Evolutionary conservation across 805 yeast species (phyloP).

Genomic region (Candida ponderosae): DNA sequence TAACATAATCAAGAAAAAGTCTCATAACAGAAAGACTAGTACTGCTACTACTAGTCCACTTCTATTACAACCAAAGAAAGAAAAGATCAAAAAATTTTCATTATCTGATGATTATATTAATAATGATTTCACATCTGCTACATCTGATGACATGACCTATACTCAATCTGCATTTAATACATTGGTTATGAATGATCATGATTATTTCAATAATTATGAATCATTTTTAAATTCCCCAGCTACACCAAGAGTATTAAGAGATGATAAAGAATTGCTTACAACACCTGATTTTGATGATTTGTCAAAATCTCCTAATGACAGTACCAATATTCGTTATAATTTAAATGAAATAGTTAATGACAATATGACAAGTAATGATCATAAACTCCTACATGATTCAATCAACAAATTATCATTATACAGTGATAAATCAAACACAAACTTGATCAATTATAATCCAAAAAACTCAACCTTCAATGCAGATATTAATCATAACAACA

Average conservation of each 20-base stretch:
- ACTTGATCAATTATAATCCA: slow-evolving; percentile 1
- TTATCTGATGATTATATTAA: slow-evolving; percentile 9
- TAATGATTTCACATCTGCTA: too few species aligned
- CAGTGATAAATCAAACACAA: slow-evolving; percentile 2
- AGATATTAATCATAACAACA: not conserved
- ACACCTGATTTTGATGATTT: slow-evolving; percentile 8
- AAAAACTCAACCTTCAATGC: too few species aligned
- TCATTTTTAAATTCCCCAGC: slow-evolving; percentile 17
- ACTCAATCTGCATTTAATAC: too few species aligned
- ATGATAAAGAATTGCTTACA: not conserved
- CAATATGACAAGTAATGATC: not conserved
- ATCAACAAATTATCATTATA: slow-evolving; percentile 3
- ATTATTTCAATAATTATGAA: not conserved
- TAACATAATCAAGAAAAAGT: not conserved
- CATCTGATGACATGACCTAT: too few species aligned
- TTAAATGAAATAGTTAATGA: not conserved
- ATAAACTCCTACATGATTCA: slow-evolving; percentile 1
- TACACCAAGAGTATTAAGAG: slow-evolving; percentile 17
- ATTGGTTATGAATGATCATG: too few species aligned
- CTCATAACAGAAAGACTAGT: not conserved
- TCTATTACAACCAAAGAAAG: not conserved
- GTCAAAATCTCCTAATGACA: slow-evolving; percentile 1
- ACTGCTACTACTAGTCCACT: slow-evolving; percentile 1
- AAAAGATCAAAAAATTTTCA: not conserved
- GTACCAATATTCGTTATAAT: not conserved